These are phyloP conservation scores for Leccinum subgranulosum DNA, from an alignment of 768 basidiomycete species.

Conservation along the genomic window DNA sequence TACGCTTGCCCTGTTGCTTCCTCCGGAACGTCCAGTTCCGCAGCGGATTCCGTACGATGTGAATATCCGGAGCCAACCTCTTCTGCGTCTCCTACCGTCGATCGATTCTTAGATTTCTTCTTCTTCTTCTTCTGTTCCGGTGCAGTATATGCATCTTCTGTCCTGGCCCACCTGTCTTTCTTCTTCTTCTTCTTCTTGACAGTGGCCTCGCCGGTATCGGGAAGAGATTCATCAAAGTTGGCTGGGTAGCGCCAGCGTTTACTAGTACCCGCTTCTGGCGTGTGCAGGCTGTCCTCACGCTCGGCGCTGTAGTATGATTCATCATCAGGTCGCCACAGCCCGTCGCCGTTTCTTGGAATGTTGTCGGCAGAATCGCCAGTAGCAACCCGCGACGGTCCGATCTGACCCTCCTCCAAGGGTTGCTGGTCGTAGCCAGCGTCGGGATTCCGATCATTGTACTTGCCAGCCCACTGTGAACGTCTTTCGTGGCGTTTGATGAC, in stretches of 20 bases:
- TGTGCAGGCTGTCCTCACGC: conserved; percentile 36
- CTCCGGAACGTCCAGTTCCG: conserved; percentile 57
- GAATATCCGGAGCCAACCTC: conserved; percentile 34
- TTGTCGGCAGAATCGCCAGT: conserved; percentile 12
- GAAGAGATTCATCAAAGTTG: conserved; percentile 64
- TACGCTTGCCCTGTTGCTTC: conserved; percentile 71
- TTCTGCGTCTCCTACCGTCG: conserved; percentile 36
- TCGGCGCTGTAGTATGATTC: conserved; percentile 65
- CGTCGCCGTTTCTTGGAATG: conserved; percentile 36
- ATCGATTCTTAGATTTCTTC: conserved; percentile 57
- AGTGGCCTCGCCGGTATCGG: conserved; percentile 38
- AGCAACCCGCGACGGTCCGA: conserved; percentile 17
- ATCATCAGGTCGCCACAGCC: conserved; percentile 72
- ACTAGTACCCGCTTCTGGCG: conserved; percentile 26
- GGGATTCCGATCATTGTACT: conserved; percentile 80
- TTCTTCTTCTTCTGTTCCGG: conserved; percentile 50
- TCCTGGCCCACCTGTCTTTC: conserved; percentile 84
- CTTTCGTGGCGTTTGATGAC: conserved; percentile 74
- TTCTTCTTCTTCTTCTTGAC: conserved; percentile 63
- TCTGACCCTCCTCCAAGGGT: conserved; percentile 79
- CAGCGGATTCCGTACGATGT: conserved; percentile 33
- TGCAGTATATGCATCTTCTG: conserved; percentile 73
- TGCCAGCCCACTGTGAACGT: conserved; percentile 83
- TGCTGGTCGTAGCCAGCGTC: conserved; percentile 68
- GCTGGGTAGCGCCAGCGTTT: conserved; percentile 83